Evolutionary conservation across 2,329 filamentous ascomycete species (phyloP).

Genomic region (Rhinocladiella similis): DNA sequence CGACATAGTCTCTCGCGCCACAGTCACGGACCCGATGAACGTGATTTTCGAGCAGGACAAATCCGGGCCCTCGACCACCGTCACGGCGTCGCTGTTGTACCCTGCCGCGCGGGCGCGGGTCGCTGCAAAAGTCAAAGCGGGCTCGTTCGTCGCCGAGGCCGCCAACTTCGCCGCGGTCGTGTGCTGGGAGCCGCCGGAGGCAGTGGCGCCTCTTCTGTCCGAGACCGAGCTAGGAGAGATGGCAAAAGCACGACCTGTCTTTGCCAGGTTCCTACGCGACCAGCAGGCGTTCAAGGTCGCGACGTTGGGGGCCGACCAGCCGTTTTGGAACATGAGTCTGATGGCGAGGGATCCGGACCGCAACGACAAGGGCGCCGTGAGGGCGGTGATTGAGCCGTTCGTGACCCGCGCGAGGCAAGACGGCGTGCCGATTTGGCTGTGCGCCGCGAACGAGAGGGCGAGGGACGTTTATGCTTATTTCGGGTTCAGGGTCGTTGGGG

Average conservation of each 20-base stretch:
- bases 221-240: slow-evolving; percentile 7
- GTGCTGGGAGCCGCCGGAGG: slow-evolving; percentile 23
- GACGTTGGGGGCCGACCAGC: slow-evolving; percentile 1
- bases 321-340: slow-evolving; percentile 18
- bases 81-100: slow-evolving; percentile 14
- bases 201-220: slow-evolving; percentile 1
- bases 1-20: slow-evolving; percentile 19
- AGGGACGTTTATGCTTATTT: slow-evolving; percentile 27
- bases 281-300: slow-evolving; percentile 2
- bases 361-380: slow-evolving; percentile 22
- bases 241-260: slow-evolving; percentile 11
- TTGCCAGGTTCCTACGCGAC: slow-evolving; percentile 14
- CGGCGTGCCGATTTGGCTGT: slow-evolving; percentile 23
- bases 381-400: slow-evolving; percentile 27
- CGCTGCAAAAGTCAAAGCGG: slow-evolving; percentile 15
- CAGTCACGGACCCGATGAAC: slow-evolving; percentile 13
- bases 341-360: slow-evolving; percentile 24
- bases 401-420: slow-evolving; percentile 18
- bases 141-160: slow-evolving; percentile 18
- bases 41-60: slow-evolving; percentile 24
- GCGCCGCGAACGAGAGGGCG: slow-evolving; percentile 21
- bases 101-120: slow-evolving; percentile 5
- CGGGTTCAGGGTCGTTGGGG: slow-evolving; percentile 23
- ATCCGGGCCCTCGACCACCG: neutral
- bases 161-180: slow-evolving; percentile 21